Evolutionary conservation across 352 stramenopile species (phyloP), one percentile per base, ranked within the genome.

Genomic region (Elongisporangium anandrum): DNA sequence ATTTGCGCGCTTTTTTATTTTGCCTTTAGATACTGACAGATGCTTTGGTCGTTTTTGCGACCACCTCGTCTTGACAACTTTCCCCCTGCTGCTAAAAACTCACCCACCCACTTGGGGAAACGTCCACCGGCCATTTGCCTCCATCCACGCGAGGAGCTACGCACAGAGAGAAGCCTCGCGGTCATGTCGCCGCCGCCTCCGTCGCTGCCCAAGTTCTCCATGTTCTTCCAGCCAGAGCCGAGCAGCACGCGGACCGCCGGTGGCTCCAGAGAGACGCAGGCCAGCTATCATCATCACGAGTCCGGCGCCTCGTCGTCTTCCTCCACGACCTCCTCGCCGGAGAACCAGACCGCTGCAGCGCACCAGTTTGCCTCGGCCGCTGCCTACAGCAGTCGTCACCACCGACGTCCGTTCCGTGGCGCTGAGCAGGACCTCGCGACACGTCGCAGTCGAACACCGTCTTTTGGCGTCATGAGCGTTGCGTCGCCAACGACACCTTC

Each of bases 191-290:
- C 29, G 29, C 29, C 29, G 50, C 53, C 59, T 0, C 60, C 51
- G 16, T 57, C 61, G 19, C 61, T 78, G 4, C 70, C 70, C 9
- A 68, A 55, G 34, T 60, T 78, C 53, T 65, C 59, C 47, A 63
- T 61, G 38, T 68, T 78, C 56, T 47, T 78, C 10, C 63, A 61
- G 15, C 29, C 59, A 29, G 55, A 55, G 13, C 57, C 65, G 8
- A 63, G 6, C 48, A 60, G 5, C 50, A 53, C 19, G 29, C 29
- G 9, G 10, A n/a, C 41, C 23, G 9, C 54, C 2, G 45, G 49
- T 19, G 19, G 57, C 20, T 64, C 59, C 34, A 19, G 48, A 2
- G 55, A 56, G n/a, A 24, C 54, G 45, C 24, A 34, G 24, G 7
- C 24, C 24, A 58, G 38, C 17, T 20, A 39, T 2, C 22, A 34